Base-by-base conservation (phyloP, 768 basidiomycete genomes). In the Mycena pura region DNA sequence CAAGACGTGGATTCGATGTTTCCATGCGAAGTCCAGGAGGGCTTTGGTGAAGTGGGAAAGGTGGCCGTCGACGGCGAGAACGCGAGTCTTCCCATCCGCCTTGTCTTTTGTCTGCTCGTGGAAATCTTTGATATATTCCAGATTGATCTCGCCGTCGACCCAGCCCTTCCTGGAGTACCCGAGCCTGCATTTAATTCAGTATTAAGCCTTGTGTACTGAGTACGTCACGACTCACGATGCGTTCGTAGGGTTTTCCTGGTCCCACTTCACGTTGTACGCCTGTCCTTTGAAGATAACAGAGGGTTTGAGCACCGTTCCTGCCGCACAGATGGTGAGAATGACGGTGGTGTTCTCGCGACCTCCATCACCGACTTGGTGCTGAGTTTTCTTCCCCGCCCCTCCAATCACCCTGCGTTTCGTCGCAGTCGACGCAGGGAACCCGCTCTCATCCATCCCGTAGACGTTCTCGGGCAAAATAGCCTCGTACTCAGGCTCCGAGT, bases 11-110 rank as follows among this genome's bases (percentile, higher is more conserved):
- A 84, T 83, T 2, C 73, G 68, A 59, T 81, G 51, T 0, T 66
- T 46, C 2, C 64, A 50, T 0, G 78, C 77, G 68, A 78, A 78
- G 11, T 72, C 53, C 17, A 85, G 75, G 56, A 83, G 79, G 6
- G 53, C 69, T 5, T 53, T 45, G 4, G 73, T 76, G 56, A 74
- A 78, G 55, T 84, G 82, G 0, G 78, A 82, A 48, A 70, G 75
- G 53, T 85, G 83, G 0, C 83, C 78, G 71, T 84, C 79, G 11
- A 84, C 72, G 11, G 79, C 62, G 10, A 85, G 78, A 1, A 81
- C 58, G 0, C 69, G 60, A 11, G 63, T 45, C 6, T 62, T 40
- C 4, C 75, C 74, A 13, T 53, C 56, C 6, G 74, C 75, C 57
- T 82, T 80, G 11, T 61, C 69, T 10, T 64, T 44, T 17, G 80